phyloP scores from a whole-genome alignment of 129 eudicot genomes.

The Scalesia atractyloides region DNA sequence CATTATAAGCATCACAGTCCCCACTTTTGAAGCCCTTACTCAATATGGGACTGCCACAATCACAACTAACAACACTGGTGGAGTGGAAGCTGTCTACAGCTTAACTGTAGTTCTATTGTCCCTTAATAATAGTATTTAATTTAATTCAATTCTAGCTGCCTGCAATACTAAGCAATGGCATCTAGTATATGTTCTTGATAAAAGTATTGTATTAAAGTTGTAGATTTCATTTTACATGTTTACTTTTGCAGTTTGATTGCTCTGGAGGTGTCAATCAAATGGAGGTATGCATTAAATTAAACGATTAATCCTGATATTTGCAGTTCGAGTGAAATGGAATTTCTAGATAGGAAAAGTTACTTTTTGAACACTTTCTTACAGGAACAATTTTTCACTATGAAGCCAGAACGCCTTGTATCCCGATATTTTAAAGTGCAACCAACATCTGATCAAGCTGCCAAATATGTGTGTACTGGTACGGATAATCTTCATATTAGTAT shows the following conservation, averaged over 20 bases:
- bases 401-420: conserved; percentile 52
- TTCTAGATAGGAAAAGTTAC: background rate
- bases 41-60: conserved; percentile 80
- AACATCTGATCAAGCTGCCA: conserved; percentile 79
- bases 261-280: conserved; percentile 76
- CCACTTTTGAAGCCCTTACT: conserved; percentile 81
- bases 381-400: conserved; percentile 92
- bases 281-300: conserved; percentile 56
- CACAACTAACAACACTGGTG: conserved; percentile 71
- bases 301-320: conserved; percentile 5
- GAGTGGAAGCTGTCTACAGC: conserved; percentile 94
- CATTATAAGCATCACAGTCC: conserved; percentile 62
- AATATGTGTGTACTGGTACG: conserved; percentile 73
- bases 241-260: conserved; percentile 83
- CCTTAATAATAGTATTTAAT: background rate
- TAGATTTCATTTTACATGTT: background rate
- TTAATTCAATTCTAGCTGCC: background rate
- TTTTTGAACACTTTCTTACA: conserved; percentile 26
- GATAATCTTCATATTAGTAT: background rate
- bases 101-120: conserved; percentile 56
- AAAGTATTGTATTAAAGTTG: background rate
- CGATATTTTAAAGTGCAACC: conserved; percentile 73
- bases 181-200: conserved; percentile 4
- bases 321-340: too few relatives aligned
- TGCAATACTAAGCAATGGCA: background rate